phyloP scores from a whole-genome alignment of 257 asterid genomes.

The Cordia subcordata region DNA sequence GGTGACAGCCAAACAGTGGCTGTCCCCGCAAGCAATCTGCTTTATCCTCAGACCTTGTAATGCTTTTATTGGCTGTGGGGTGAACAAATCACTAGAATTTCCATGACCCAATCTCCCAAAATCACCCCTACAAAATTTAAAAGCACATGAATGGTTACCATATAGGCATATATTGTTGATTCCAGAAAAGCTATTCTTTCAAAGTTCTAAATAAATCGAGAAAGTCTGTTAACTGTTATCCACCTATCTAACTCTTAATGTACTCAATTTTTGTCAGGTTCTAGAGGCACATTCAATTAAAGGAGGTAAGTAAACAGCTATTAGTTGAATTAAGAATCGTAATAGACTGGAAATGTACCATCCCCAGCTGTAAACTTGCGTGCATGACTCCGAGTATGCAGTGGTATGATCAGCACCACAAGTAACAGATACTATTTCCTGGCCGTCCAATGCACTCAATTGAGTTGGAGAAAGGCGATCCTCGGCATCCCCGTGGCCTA shows the following conservation, averaged over 20 bases:
- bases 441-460: constrained; percentile 75
- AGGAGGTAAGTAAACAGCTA: background rate
- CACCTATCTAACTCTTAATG: too few species aligned
- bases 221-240: too few species aligned
- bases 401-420: constrained; percentile 90
- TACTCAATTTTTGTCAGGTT: too few species aligned
- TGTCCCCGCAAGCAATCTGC: constrained; percentile 98
- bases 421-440: constrained; percentile 65
- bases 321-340: background rate
- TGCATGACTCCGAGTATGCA: background rate
- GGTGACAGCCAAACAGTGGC: constrained; percentile 98
- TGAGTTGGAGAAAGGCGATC: constrained; percentile 86
- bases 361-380: constrained; percentile 6
- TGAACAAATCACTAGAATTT: constrained; percentile 86
- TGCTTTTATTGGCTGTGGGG: constrained; percentile 90
- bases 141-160: too few species aligned
- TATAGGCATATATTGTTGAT: too few species aligned
- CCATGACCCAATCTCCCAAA: constrained; percentile 99
- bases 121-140: constrained; percentile 67
- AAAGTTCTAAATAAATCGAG: too few species aligned
- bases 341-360: background rate
- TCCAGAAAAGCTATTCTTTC: too few species aligned
- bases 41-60: constrained; percentile 70
- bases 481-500: constrained; percentile 94
- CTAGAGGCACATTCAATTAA: background rate